Conservation (phyloP, 208 protist species). For the Trypanosoma lewisi region DNA sequence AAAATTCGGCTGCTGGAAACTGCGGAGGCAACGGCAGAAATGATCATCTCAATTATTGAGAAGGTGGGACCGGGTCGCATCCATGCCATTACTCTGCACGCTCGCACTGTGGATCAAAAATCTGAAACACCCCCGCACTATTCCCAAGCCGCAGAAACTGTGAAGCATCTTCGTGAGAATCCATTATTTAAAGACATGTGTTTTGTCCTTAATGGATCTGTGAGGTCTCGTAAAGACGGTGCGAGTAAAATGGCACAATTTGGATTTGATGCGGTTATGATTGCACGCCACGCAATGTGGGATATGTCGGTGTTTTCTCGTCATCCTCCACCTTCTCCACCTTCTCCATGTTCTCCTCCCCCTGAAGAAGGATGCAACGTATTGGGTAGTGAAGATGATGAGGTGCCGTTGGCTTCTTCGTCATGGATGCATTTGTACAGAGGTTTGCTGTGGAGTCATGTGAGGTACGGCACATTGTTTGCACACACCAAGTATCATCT, state of each 20-base stretch:
- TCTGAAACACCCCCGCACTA: slow-evolving; percentile 61
- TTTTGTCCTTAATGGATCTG: slow-evolving; percentile 74
- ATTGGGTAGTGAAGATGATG: background rate
- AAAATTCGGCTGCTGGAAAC: slow-evolving; percentile 70
- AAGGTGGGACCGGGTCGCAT: slow-evolving; percentile 39
- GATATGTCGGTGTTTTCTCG: slow-evolving; percentile 89
- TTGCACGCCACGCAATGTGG: slow-evolving; percentile 95
- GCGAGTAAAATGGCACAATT: slow-evolving; percentile 40
- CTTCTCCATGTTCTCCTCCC: too few species aligned
- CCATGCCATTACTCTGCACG: slow-evolving; percentile 87
- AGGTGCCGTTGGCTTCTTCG: slow-evolving; percentile 6
- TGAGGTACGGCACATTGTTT: slow-evolving; percentile 66
- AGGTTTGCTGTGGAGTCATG: slow-evolving; percentile 49
- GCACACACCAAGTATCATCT: slow-evolving; percentile 90
- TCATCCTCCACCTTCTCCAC: too few species aligned
- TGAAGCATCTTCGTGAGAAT: slow-evolving; percentile 32
- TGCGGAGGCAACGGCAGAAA: slow-evolving; percentile 53
- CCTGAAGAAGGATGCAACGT: background rate
- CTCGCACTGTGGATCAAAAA: slow-evolving; percentile 59
- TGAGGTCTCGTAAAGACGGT: slow-evolving; percentile 44
- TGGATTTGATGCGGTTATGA: slow-evolving; percentile 89
- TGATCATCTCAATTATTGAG: slow-evolving; percentile 60
- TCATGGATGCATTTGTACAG: slow-evolving; percentile 31
- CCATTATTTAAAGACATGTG: slow-evolving; percentile 39
- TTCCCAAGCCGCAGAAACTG: slow-evolving; percentile 48